phyloP scores from a whole-genome alignment of 176 grass and related monocot genomes.

The Oryza glumipatula region DNA sequence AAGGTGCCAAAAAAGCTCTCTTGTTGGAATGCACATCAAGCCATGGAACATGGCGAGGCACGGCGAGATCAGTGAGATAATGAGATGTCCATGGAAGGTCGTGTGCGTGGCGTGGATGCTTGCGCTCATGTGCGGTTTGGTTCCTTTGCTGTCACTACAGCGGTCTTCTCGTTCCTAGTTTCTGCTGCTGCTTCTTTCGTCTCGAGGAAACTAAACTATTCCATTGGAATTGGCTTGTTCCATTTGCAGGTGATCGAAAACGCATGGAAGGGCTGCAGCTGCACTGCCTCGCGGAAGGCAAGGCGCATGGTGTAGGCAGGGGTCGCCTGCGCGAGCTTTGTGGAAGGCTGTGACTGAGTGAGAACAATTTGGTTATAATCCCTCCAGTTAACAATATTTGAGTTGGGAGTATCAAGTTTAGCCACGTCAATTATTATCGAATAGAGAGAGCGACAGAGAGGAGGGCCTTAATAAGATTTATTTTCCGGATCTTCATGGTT shows the following conservation, averaged over 20 bases:
- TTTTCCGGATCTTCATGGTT: too few relatives aligned
- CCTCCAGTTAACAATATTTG: too few relatives aligned
- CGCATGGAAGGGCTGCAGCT: neutral
- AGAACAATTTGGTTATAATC: too few relatives aligned
- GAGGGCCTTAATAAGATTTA: too few relatives aligned
- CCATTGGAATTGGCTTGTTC: neutral
- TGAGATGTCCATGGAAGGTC: conserved; percentile 10
- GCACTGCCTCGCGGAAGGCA: neutral
- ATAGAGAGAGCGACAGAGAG: too few relatives aligned
- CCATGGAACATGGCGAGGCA: neutral
- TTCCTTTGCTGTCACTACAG: conserved; percentile 18
- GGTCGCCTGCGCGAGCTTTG: too few relatives aligned
- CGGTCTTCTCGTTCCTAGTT: neutral
- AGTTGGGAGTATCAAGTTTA: too few relatives aligned
- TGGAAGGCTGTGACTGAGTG: neutral
- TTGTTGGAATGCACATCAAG: conserved; percentile 28
- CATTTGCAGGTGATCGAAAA: neutral
- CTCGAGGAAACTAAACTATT: neutral
- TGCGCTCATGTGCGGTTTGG: neutral
- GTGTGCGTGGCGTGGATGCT: neutral
- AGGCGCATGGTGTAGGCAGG: neutral
- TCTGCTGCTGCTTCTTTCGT: neutral
- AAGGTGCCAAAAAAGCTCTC: conserved; percentile 11
- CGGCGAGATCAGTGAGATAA: neutral
- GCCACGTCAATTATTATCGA: too few relatives aligned